A percentile compares a stretch with the other conserved stretches of the same genome.
These are phyloP conservation scores for Serendipita sp. DNA, from an alignment of 768 basidiomycete genomes.

Conservation along the genomic window DNA sequence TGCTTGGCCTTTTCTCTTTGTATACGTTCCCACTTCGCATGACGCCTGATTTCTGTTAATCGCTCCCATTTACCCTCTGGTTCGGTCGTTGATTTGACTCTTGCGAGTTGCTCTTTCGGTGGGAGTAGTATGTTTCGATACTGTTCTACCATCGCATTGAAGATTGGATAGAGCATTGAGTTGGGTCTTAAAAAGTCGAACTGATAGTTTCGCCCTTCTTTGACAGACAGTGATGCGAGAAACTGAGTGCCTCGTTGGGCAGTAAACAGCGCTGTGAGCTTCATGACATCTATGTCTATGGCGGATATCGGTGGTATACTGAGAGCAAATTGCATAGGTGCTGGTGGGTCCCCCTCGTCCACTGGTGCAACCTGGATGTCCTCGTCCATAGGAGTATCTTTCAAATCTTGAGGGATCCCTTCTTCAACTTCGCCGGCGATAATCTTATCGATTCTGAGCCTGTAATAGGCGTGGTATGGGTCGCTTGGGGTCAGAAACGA, in stretches of 20 bases:
- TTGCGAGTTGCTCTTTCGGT: conserved; percentile 52
- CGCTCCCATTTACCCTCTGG: conserved; percentile 59
- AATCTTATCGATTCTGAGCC: conserved; percentile 75
- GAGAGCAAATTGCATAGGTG: conserved; percentile 63
- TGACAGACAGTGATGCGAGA: conserved; percentile 63
- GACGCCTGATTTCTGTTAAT: conserved; percentile 54
- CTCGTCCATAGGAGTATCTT: conserved; percentile 23
- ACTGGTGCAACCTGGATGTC: conserved; percentile 12
- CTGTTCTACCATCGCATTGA: conserved; percentile 93
- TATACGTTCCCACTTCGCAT: conserved; percentile 79
- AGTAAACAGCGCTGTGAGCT: conserved; percentile 88
- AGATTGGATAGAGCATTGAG: conserved; percentile 91
- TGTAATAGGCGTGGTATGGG: conserved; percentile 97
- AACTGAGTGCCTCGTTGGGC: conserved; percentile 81
- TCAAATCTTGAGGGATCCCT: conserved; percentile 34
- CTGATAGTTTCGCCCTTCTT: conserved; percentile 90
- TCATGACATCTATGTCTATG: conserved; percentile 69
- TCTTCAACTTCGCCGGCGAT: conserved; percentile 49
- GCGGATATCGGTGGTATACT: conserved; percentile 43
- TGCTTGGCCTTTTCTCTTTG: conserved; percentile 75
- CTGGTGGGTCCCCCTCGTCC: conserved; percentile 37
- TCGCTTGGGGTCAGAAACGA: conserved; percentile 94
- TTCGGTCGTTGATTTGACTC: conserved; percentile 47
- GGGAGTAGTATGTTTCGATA: conserved; percentile 85
- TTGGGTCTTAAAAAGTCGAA: conserved; percentile 95